These are phyloP conservation scores for Rauvolfia tetraphylla DNA, from an alignment of 257 asterid genomes.

Conservation along the genomic window DNA sequence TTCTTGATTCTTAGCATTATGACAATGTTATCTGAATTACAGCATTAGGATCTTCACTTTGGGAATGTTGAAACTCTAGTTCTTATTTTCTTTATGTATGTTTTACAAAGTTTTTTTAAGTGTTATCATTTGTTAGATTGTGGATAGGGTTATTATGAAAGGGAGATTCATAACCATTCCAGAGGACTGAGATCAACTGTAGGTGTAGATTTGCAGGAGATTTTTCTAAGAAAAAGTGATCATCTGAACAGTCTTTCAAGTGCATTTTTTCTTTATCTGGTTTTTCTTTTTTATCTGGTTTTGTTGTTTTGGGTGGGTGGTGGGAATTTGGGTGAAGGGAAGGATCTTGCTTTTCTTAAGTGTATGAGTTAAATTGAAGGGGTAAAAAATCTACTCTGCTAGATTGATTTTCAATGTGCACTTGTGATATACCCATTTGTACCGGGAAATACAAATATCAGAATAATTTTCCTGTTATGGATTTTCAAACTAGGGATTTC, in stretches of 20 bases:
- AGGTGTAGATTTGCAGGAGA: not conserved
- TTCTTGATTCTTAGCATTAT: not conserved
- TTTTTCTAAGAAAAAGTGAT: not conserved
- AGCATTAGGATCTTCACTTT: not conserved
- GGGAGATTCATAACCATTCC: not conserved
- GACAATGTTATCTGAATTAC: not conserved
- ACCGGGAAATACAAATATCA: not conserved
- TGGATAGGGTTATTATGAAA: not conserved
- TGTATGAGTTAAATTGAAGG: not conserved
- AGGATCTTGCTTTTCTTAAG: not conserved
- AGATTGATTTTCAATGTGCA: not conserved
- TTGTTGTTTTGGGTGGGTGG: not conserved
- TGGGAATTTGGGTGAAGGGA: not conserved
- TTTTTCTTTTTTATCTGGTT: not conserved
- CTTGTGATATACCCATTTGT: not conserved
- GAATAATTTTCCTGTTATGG: not conserved
- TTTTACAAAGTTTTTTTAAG: not conserved
- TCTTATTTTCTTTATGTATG: not conserved
- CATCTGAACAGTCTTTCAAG: not conserved
- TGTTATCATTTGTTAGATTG: not conserved
- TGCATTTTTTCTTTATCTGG: not conserved
- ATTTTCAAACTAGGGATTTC: not conserved
- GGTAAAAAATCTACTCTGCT: not conserved
- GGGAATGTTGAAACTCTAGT: not conserved
- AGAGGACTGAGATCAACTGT: not conserved